A percentile compares a stretch with the other conserved stretches of the same genome.
These are phyloP conservation scores for Solioccasus polychromus DNA, from an alignment of 768 basidiomycete species.

Conservation along the genomic window DNA sequence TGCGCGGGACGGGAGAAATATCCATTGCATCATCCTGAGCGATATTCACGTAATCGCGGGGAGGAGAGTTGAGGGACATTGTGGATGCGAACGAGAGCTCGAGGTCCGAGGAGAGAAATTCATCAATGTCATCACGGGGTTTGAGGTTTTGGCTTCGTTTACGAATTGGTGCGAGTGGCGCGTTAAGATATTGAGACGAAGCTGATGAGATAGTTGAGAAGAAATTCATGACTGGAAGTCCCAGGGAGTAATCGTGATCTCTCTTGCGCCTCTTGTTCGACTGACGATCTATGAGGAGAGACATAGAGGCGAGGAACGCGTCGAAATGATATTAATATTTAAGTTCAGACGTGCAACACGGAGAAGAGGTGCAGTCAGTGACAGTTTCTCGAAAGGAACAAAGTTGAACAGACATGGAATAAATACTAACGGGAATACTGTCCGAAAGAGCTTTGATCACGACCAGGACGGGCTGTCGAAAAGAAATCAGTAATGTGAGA, in stretches of 20 bases:
- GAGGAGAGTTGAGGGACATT: slow-evolving; percentile 75
- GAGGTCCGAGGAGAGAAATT: slow-evolving; percentile 71
- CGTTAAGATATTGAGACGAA: slow-evolving; percentile 44
- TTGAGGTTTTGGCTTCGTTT: slow-evolving; percentile 46
- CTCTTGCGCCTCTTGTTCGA: slow-evolving; percentile 48
- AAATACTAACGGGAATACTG: slow-evolving; percentile 28
- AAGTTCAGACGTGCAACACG: neutral
- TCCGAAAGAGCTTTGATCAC: slow-evolving; percentile 23
- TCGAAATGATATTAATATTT: neutral
- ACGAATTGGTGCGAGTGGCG: slow-evolving; percentile 40
- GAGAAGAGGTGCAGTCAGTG: too few species aligned
- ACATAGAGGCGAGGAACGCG: slow-evolving; percentile 36
- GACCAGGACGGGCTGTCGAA: slow-evolving; percentile 24
- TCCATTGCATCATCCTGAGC: slow-evolving; percentile 71
- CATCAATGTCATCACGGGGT: slow-evolving; percentile 54
- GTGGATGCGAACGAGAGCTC: slow-evolving; percentile 82
- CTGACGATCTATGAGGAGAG: slow-evolving; percentile 39
- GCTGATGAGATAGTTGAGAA: slow-evolving; percentile 41
- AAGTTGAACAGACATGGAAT: slow-evolving; percentile 21
- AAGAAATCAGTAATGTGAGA: slow-evolving; percentile 15
- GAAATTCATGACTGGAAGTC: slow-evolving; percentile 51
- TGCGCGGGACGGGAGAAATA: slow-evolving; percentile 62
- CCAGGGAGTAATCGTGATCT: slow-evolving; percentile 27
- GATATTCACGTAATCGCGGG: slow-evolving; percentile 44
- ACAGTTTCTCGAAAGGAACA: slow-evolving; percentile 6